A percentile compares a stretch with the other conserved stretches of the same genome.
phyloP scores from a whole-genome alignment of 2,329 filamentous ascomycete genomes.

The Bipolaris cookei region DNA sequence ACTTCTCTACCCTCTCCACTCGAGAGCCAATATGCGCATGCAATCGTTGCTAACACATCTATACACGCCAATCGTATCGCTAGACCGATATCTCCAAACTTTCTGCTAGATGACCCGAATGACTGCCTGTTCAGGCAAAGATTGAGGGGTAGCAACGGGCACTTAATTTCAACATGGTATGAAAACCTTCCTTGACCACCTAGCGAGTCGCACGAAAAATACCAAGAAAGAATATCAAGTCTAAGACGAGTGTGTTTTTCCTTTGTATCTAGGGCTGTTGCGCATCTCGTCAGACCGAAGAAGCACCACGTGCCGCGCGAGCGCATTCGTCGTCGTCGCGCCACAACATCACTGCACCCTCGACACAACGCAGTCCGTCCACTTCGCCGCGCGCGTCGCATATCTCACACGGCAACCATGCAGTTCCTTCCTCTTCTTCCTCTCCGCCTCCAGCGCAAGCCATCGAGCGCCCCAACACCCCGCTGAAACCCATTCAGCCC shows the following conservation, averaged over 20 bases:
- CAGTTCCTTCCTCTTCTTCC: conserved; percentile 1
- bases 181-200: neutral
- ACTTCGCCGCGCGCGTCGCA: conserved; percentile 31
- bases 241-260: conserved; percentile 8
- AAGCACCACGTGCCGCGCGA: conserved; percentile 10
- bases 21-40: conserved; percentile 15
- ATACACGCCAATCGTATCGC: conserved; percentile 2
- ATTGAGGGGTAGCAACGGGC: conserved; percentile 15
- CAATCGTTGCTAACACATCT: conserved; percentile 1
- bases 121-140: conserved; percentile 6
- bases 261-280: conserved; percentile 29
- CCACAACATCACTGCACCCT: conserved; percentile 36
- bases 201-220: neutral
- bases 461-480: conserved; percentile 34
- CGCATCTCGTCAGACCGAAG: conserved; percentile 20
- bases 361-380: conserved; percentile 27
- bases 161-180: conserved; percentile 20
- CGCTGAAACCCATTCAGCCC: conserved; percentile 34
- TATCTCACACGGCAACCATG: conserved; percentile 20
- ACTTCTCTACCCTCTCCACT: neutral
- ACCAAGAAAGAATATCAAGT: neutral
- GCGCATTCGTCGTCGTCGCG: conserved; percentile 34
- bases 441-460: neutral
- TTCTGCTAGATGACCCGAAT: conserved; percentile 9
- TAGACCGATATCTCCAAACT: neutral